Percentiles rank a stretch among this genome's conserved stretches.
phyloP scores from a whole-genome alignment of 768 basidiomycete genomes.

The Pisolithus marmoratus region DNA sequence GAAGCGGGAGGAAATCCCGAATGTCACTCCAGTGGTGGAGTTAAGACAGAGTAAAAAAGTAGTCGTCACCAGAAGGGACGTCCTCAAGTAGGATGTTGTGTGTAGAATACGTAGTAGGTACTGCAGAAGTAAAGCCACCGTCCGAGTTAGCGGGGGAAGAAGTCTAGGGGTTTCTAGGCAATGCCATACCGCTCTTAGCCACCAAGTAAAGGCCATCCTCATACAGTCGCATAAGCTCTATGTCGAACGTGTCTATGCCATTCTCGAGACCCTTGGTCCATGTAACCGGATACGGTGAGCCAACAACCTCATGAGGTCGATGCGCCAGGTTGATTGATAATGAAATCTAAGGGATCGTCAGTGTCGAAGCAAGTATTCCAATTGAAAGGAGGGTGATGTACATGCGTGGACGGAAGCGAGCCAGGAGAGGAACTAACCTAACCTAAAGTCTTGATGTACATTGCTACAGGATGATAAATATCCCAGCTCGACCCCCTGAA shows the following conservation, averaged over 20 bases:
- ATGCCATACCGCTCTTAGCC: conserved; percentile 56
- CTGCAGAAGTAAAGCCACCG: conserved; percentile 15
- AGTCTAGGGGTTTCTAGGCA: not conserved
- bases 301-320: conserved; percentile 22
- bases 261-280: conserved; percentile 69
- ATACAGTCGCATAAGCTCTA: conserved; percentile 61
- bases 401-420: not conserved
- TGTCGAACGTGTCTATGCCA: conserved; percentile 56
- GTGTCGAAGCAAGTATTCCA: not conserved
- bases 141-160: not conserved
- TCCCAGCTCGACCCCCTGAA: too few species aligned
- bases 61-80: conserved; percentile 68
- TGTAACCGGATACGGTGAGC: conserved; percentile 35
- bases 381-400: not conserved
- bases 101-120: conserved; percentile 29
- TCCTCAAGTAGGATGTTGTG: conserved; percentile 61
- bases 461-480: not conserved
- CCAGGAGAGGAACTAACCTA: not conserved
- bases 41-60: conserved; percentile 74
- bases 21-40: conserved; percentile 58
- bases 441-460: too few species aligned
- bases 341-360: conserved; percentile 16
- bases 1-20: conserved; percentile 60
- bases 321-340: conserved; percentile 18
- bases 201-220: conserved; percentile 56